Conservation (phyloP, 2,329 filamentous ascomycete genomes). For the Pseudogymnoascus sp. region DNA sequence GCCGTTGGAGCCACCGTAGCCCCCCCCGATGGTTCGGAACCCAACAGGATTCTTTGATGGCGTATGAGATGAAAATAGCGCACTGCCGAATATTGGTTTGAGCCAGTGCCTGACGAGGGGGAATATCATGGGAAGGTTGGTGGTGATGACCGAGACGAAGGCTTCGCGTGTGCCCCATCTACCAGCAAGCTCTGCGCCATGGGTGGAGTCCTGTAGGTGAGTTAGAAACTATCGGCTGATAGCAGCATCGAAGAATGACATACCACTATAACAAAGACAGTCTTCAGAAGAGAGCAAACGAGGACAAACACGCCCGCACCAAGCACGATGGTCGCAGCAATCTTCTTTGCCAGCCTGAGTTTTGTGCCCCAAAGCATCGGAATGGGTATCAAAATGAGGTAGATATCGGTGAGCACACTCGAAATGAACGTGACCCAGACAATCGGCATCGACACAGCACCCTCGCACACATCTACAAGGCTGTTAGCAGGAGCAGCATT, state of each 20-base stretch:
- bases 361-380: conserved; percentile 46
- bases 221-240: conserved; percentile 23
- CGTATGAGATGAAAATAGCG: conserved; percentile 31
- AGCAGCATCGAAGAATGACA: not conserved
- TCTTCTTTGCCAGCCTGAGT: conserved; percentile 41
- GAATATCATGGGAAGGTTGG: conserved; percentile 36
- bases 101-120: conserved; percentile 36
- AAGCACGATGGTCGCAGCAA: conserved; percentile 45
- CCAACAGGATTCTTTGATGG: conserved; percentile 32
- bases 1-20: conserved; percentile 23
- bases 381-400: conserved; percentile 38
- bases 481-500: conserved; percentile 17
- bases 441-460: conserved; percentile 37
- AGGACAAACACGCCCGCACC: conserved; percentile 48
- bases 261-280: conserved; percentile 37
- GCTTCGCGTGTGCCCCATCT: conserved; percentile 33
- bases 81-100: conserved; percentile 30
- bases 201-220: conserved; percentile 31
- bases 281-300: conserved; percentile 45
- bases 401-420: conserved; percentile 50
- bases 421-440: conserved; percentile 43
- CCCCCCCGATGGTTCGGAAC: conserved; percentile 35
- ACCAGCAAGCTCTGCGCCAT: conserved; percentile 30
- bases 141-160: conserved; percentile 32
- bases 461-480: conserved; percentile 40